Base-by-base conservation (phyloP, 495 filamentous ascomycete species). In the Daldinia concentrica region DNA sequence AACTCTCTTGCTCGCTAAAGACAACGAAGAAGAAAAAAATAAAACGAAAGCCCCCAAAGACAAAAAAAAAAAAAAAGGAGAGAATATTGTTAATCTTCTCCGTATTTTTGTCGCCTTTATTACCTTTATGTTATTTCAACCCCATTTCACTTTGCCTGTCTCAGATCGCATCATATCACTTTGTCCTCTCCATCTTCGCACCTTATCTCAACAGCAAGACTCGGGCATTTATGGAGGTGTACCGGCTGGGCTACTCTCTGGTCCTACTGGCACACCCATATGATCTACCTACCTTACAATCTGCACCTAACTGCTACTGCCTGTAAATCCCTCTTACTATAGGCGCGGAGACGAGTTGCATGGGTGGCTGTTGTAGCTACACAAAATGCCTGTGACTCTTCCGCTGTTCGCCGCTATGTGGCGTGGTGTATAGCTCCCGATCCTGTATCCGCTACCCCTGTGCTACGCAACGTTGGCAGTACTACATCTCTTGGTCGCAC, bases 401-500 rank as follows among this genome's bases (percentile, higher is more conserved):
- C 63, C 71, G 71, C 54, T 64, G 58, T 62, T 66, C 67, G 70
- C 63, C 57, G 73, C 68, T 74, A 71, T 75, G 72, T 75, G 73
- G 75, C 78, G 66, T 76, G 74, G 78, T 76, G 73, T 69, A 63
- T 68, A 74, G 72, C 71, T 81, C 76, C 82, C 80, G 80, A 80
- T 81, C 72, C 77, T 80, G 70, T 79, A 75, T 76, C 75, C 73
- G 74, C 71, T 76, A 62, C 73, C 68, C 70, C 60, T 82, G 82
- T 85, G 74, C 72, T 61, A 84, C 82, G 71, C 70, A 81, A 74
- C 66, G 80, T 73, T 84, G 81, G 80, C 81, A 77, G 82, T 82
- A 76, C 76, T 61, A 82, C 81, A 58, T 43, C 45, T 60, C 51
- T 71, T 74, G 74, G 82, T 84, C 77, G 67, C 81, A 84, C 82